Evolutionary conservation across 2,329 filamentous ascomycete species (phyloP), one percentile per base, ranked within the genome.

Genomic region (Diaporthe australafricana): DNA sequence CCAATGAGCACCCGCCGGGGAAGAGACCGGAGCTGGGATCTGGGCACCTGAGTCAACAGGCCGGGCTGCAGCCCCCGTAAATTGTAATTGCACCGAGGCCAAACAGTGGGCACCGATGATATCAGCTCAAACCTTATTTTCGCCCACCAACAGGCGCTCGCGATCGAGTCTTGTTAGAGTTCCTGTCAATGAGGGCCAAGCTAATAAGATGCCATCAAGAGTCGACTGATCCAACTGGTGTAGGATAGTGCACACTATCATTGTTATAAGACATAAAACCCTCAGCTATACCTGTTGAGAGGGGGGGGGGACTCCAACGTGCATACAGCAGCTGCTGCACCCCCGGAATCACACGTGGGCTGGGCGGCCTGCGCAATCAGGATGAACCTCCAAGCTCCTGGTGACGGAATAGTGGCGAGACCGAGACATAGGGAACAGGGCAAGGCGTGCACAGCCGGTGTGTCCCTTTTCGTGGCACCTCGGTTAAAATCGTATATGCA

Each of bases 21-120:
- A 65, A 35, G 45, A 25, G 30, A 38, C 42, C 42, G 45, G 45
- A 27, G 60, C 60, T 50, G 60, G 60, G 60, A 65, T 65, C 30
- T 30, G 20, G 45, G 12, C 8, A 50, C 30, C n/a, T 48, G 60
- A 65, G 60, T 63, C 60, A 50, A 50, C 20, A 38, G 30, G 45
- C 60, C 60, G 45, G 12, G 60, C 60, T 65, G 45, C 60, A 38
- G 45, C 7, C 60, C 60, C 60, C 45, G 60, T 65, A 65, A 35
- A 50, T 50, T 50, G 60, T 65, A 65, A 65, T 65, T 65, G 60
- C 45, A 65, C 60, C 60, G 60, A 50, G 60, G 45, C 17, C 30
- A n/a, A 38, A 48, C 14, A 50, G 60, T 65, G 60, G 60, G 32
- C 60, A 50, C 60, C 12, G 42, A 48, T 63, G 57, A 63, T 63